A percentile compares a stretch with the other conserved stretches of the same genome.
Evolutionary conservation across 2,329 filamentous ascomycete genomes (phyloP).

Genomic region (Emmonsia crescens): DNA sequence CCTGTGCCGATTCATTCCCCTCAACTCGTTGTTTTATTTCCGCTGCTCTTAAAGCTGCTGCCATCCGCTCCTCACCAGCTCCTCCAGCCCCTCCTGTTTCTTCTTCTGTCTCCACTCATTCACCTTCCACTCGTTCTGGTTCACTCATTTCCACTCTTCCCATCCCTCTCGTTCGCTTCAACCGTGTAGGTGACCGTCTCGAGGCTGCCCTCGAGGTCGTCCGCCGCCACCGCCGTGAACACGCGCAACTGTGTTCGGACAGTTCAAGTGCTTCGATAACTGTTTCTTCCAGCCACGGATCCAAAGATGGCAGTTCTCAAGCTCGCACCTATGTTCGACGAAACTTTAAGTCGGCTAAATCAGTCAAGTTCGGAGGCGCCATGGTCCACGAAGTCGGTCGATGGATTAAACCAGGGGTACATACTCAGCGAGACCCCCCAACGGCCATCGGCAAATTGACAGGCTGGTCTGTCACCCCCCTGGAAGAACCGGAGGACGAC

Average conservation of each 20-base stretch:
- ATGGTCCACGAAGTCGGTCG: slow-evolving; percentile 17
- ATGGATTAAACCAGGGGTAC: slow-evolving; percentile 19
- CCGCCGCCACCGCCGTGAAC: background rate
- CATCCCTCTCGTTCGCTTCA: background rate
- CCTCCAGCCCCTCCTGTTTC: slow-evolving; percentile 8
- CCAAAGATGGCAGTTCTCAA: background rate
- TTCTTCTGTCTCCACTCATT: background rate
- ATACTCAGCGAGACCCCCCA: slow-evolving; percentile 12
- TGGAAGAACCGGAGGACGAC: slow-evolving; percentile 18
- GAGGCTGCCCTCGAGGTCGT: background rate
- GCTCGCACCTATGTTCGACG: background rate
- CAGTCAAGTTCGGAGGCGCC: slow-evolving; percentile 19
- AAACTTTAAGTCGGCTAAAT: slow-evolving; percentile 15
- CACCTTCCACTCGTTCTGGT: background rate
- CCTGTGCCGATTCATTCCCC: slow-evolving; percentile 4
- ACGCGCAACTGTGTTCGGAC: background rate
- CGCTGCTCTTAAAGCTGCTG: slow-evolving; percentile 1
- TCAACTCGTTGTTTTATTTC: slow-evolving; percentile 9
- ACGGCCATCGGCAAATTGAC: slow-evolving; percentile 10
- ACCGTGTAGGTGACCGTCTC: background rate
- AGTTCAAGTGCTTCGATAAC: background rate
- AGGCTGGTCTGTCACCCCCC: slow-evolving; percentile 14
- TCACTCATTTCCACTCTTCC: background rate
- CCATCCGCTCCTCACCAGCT: background rate
- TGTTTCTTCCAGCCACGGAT: background rate